Evolutionary conservation across 768 basidiomycete species (phyloP).

Genomic region (Leccinum uliginosum): DNA sequence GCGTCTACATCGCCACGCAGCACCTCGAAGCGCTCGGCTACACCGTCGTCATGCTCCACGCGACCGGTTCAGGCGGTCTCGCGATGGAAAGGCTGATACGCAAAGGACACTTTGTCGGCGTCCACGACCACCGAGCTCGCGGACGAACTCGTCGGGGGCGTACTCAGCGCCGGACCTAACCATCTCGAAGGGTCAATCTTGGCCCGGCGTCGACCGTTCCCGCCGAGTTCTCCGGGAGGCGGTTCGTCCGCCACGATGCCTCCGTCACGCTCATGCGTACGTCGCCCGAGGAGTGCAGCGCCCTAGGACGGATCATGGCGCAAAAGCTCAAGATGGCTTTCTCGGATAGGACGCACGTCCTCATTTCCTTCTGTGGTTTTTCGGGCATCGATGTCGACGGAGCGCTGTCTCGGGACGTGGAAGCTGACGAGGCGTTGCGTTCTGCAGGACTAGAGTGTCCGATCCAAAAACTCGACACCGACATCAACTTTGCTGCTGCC

Average conservation of each 20-base stretch:
- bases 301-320: slow-evolving; percentile 20
- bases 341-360: slow-evolving; percentile 15
- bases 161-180: slow-evolving; percentile 24
- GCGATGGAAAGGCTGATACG: slow-evolving; percentile 30
- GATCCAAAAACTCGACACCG: slow-evolving; percentile 20
- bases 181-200: slow-evolving; percentile 33
- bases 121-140: slow-evolving; percentile 33
- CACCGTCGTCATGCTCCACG: slow-evolving; percentile 23
- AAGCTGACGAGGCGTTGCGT: slow-evolving; percentile 21
- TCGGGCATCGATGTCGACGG: slow-evolving; percentile 22
- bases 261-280: slow-evolving; percentile 32
- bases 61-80: slow-evolving; percentile 26
- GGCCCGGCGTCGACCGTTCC: slow-evolving; percentile 26
- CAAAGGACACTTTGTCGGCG: slow-evolving; percentile 22
- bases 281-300: slow-evolving; percentile 19
- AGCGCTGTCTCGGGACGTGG: slow-evolving; percentile 24
- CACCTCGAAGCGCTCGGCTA: slow-evolving; percentile 24
- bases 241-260: slow-evolving; percentile 23
- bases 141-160: slow-evolving; percentile 29
- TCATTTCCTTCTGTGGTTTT: slow-evolving; percentile 25
- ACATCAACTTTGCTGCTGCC: slow-evolving; percentile 25
- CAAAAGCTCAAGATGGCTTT: slow-evolving; percentile 17
- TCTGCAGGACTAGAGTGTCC: slow-evolving; percentile 13
- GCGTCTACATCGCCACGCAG: slow-evolving; percentile 17
- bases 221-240: slow-evolving; percentile 12